Evolutionary conservation across 2,329 filamentous ascomycete genomes (phyloP), one percentile per base, ranked within the genome.

Genomic region (Macroventuria anomochaeta): DNA sequence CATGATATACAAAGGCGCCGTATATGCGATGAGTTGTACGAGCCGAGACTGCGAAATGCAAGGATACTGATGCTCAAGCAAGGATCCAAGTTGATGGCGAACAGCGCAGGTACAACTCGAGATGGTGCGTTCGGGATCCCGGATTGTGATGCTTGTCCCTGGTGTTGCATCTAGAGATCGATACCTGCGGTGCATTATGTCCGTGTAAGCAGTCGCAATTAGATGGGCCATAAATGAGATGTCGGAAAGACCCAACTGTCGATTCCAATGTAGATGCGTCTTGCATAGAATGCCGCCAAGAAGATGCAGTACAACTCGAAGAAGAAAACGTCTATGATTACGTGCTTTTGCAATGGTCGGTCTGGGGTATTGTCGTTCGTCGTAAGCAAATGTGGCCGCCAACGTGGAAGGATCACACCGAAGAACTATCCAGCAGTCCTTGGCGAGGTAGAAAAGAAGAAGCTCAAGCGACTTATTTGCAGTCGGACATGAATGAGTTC

Each of bases 401-500:
- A 46, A 63, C 55, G 53, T 56, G 57, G 42, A 54, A 59, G 60
- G 57, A 41, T 34, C 34, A 18, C 38, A 46, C 50, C 21, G 42
- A 51, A 46, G 49, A 53, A 58, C 58, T 47, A 58, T 52, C 64
- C 64, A 52, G 64, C 58, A 54, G 63, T 58, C 54, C 57, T 50
- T 28, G 43, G 44, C 42, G 43, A 41, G 39, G 25, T 37, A 41
- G 38, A 55, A 57, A 34, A 38, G 36, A 32, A 12, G n/a, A 12
- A 1, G 34, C n/a, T 25, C 32, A 25, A 36, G 13, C 10, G 42
- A 20, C 32, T 63, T 57, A 68, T 54, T 25, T 67, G 72, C 86
- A 89, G 23, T 73, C 80, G 66, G 88, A 65, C 71, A 88, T 82
- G 54, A 85, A 79, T 1, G 79, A 79, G 63, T 89, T 89, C 68